Percentiles rank a stretch among this genome's conserved stretches.
These are phyloP conservation scores for Fusarium coffeatum DNA, from an alignment of 2,329 filamentous ascomycete genomes.

Conservation along the genomic window DNA sequence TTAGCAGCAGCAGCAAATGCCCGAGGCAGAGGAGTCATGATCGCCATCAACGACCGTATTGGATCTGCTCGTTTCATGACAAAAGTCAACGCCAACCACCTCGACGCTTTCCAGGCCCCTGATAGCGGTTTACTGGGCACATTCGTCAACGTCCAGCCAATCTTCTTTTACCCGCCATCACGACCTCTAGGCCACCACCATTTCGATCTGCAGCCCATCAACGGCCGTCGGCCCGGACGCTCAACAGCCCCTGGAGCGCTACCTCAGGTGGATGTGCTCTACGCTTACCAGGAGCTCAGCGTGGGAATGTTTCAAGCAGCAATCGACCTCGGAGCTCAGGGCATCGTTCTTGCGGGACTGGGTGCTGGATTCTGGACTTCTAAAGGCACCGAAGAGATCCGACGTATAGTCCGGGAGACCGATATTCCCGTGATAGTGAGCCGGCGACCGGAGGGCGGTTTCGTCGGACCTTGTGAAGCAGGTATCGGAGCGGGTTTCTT, in stretches of 20 bases:
- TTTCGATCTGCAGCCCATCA: conserved; percentile 52
- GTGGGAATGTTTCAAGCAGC: conserved; percentile 60
- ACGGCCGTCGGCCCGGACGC: conserved; percentile 20
- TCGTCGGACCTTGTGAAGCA: conserved; percentile 57
- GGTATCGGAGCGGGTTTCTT: conserved; percentile 62
- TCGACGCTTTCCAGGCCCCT: conserved; percentile 70
- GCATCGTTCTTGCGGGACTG: conserved; percentile 66
- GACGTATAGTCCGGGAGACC: conserved; percentile 58
- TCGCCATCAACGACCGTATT: conserved; percentile 72
- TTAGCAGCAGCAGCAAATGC: conserved; percentile 62
- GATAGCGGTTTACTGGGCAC: conserved; percentile 69
- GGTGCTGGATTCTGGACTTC: conserved; percentile 64
- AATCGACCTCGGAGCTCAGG: conserved; percentile 62
- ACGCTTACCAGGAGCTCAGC: conserved; percentile 65
- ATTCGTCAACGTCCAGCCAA: conserved; percentile 67
- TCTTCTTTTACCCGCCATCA: conserved; percentile 68
- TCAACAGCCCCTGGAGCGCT: conserved; percentile 48
- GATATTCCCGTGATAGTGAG: conserved; percentile 63
- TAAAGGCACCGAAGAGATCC: conserved; percentile 54
- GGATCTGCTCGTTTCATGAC: conserved; percentile 66
- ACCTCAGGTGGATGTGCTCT: conserved; percentile 67
- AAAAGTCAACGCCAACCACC: conserved; percentile 71
- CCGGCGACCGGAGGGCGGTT: conserved; percentile 63
- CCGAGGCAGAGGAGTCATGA: conserved; percentile 65
- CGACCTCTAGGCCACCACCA: conserved; percentile 59